Base-by-base conservation (phyloP, 345 rosid genomes). In the Isatis tinctoria region DNA sequence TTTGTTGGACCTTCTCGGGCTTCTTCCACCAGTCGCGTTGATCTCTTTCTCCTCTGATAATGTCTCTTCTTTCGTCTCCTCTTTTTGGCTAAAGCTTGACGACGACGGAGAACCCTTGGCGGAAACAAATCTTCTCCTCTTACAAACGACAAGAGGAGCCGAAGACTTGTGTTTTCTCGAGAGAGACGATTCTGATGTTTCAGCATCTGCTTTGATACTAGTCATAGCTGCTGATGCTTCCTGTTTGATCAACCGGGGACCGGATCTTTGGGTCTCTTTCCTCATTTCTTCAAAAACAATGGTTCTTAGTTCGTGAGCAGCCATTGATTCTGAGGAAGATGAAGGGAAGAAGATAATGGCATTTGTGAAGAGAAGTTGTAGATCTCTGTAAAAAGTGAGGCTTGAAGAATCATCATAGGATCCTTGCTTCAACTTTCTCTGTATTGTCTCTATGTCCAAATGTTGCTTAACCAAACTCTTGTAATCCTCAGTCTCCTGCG, bases 301-400 rank as follows among this genome's bases (percentile, higher is more conserved):
- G 13, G 62, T 53, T 71, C 85, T 80, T 30, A 91, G 82, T 41
- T 88, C 79, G 16, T 65, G 81, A 56, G 97, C 91, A 2, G 91
- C 70, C 63, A 20, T 52, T 7, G 82, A 87, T 62, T 87, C 85
- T 1, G 67, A 60, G 5, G 94, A 88, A 30, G 83, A 62, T 28
- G 72, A 78, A 49, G 92, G 81, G 67, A 84, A 90, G 79, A 83
- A 87, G 71, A 81, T 77, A 41, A 87, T 58, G 56, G 82, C 86
- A 71, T 90, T 90, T 72, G 81, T 82, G 81, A 88, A 81, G 75
- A 90, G 88, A 77, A 88, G 92, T 53, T 84, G 78, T 7, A 90
- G 74, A 70, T 90, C 96, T 43, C 90, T 84, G 75, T 85, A 84
- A 74, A 88, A 85, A 4, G 48, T 10, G 57, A 83, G 77, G 27